These are phyloP conservation scores for Fraxinus albicans DNA, from an alignment of 305 asterid genomes.

Conservation along the genomic window DNA sequence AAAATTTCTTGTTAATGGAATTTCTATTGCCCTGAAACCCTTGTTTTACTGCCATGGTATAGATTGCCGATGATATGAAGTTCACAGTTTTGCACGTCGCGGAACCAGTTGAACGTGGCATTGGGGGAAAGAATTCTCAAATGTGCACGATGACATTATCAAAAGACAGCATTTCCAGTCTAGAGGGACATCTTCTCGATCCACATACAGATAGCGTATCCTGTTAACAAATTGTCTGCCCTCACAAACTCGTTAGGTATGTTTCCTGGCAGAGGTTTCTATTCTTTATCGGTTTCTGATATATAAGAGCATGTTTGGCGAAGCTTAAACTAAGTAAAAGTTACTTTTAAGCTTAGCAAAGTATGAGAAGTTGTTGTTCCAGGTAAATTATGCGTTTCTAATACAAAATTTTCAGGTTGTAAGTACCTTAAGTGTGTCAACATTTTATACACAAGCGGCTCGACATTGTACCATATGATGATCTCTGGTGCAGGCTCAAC, in stretches of 20 bases:
- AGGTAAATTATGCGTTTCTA: not conserved
- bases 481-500: not conserved
- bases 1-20: not conserved
- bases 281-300: not conserved
- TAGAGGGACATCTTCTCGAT: constrained; percentile 46
- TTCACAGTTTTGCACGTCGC: constrained; percentile 88
- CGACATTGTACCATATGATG: not conserved
- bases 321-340: not conserved
- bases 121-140: constrained; percentile 62
- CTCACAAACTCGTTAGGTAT: constrained; percentile 12
- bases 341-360: not conserved
- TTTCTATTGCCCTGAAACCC: not conserved
- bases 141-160: constrained; percentile 50
- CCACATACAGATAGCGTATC: constrained; percentile 41
- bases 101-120: constrained; percentile 66
- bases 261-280: not conserved
- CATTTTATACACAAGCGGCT: not conserved
- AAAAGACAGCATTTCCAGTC: constrained; percentile 45
- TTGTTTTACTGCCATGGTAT: constrained; percentile 15
- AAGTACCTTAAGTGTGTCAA: not conserved
- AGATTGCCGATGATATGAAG: constrained; percentile 96
- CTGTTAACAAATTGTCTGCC: constrained; percentile 22
- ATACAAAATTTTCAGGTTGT: not conserved
- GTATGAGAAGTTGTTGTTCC: not conserved
- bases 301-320: not conserved